A percentile compares a stretch with the other conserved stretches of the same genome.
These are phyloP conservation scores for Lithospermum erythrorhizon DNA, from an alignment of 257 asterid genomes.

Conservation along the genomic window DNA sequence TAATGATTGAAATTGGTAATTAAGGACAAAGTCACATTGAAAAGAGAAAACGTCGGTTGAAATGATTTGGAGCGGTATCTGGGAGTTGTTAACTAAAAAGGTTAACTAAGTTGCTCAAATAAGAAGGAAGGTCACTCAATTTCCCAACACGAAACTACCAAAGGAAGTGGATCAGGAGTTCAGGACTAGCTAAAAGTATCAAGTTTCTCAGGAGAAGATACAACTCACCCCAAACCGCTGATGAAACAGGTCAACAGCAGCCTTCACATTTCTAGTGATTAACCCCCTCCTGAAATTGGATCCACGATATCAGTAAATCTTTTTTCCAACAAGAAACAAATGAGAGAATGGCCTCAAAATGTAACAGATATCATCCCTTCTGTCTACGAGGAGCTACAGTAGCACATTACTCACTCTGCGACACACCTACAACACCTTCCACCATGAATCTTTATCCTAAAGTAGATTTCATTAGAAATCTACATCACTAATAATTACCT, in stretches of 20 bases:
- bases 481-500: no score
- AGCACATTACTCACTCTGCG: not conserved
- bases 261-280: constrained; percentile 82
- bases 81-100: not conserved
- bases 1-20: no score
- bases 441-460: no score
- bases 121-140: not conserved
- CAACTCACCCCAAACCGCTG: constrained; percentile 76
- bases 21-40: no score
- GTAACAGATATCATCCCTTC: not conserved
- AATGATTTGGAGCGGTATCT: no score
- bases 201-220: constrained; percentile 1
- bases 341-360: not conserved
- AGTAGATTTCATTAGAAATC: no score
- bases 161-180: no score
- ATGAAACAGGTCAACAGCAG: constrained; percentile 80
- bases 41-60: no score
- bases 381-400: not conserved
- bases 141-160: not conserved
- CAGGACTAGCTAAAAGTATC: not conserved
- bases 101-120: not conserved
- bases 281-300: constrained; percentile 71
- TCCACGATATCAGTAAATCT: not conserved
- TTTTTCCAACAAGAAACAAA: not conserved
- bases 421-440: not conserved